Evolutionary conservation across 106 monocot genomes (phyloP).

Genomic region (Dendrobium nobile): DNA sequence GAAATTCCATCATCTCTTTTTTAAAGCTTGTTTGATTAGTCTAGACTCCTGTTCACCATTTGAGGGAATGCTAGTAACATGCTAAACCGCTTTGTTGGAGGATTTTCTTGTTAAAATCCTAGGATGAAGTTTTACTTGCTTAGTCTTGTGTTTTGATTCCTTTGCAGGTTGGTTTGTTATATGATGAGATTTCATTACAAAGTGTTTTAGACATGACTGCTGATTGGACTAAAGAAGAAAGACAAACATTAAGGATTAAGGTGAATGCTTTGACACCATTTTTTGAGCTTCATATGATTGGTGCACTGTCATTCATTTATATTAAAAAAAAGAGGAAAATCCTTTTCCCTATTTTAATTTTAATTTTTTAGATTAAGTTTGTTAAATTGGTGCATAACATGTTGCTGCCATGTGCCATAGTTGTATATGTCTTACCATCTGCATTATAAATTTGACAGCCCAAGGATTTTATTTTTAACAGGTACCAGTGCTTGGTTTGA

Average conservation of each 20-base stretch:
- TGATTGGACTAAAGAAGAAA: constrained; percentile 98
- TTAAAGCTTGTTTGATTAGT: not conserved
- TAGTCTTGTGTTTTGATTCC: not conserved
- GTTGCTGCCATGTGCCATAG: not conserved
- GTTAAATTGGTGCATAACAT: not conserved
- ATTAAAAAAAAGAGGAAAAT: not conserved
- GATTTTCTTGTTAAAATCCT: not conserved
- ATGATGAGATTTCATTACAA: constrained; percentile 88
- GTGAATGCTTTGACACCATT: constrained; percentile 15
- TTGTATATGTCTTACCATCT: not conserved
- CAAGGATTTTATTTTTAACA: constrained; percentile 16
- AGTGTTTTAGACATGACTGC: constrained; percentile 71
- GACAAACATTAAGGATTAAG: constrained; percentile 82
- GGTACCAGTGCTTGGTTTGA: constrained; percentile 89
- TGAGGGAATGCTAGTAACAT: not conserved
- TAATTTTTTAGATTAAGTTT: not conserved
- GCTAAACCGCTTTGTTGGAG: not conserved
- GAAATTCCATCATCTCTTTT: not conserved
- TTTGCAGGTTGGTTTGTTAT: constrained; percentile 81
- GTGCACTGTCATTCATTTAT: not conserved
- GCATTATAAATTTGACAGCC: not conserved
- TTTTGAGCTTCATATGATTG: not conserved
- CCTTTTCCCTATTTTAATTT: not conserved
- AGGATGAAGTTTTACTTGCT: not conserved
- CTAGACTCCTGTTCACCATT: not conserved